Base-by-base conservation (phyloP, 2,329 filamentous ascomycete genomes). In the Metarhizium robertsii region DNA sequence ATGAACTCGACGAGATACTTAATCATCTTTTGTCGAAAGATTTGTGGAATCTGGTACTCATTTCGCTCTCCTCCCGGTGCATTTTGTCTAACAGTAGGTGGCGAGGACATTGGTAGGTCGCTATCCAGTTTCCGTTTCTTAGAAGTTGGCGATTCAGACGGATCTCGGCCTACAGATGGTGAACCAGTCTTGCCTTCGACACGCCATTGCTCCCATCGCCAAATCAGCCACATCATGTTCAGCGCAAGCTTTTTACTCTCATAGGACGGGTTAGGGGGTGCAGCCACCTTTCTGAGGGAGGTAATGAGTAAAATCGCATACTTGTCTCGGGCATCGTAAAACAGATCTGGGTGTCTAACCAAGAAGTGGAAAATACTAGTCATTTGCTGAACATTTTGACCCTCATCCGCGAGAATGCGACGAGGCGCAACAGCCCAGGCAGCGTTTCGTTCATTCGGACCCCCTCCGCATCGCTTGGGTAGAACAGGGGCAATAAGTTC, bases 331-430 rank as follows among this genome's bases (percentile, higher is more conserved):
- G 90, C 91, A 60, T 97, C 92, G 63, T 95, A 99, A 73, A 99
- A 99, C 4, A 99, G 76, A 64, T 94, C 87, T 0, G 92, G 88
- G 67, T 99, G 92, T 55, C 89, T 84, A 40, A 96, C 92, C 38
- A 99, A 78, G 72, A 99, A 99, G 65, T 96, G 88, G 75, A 96
- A 97, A 63, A 99, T 97, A 73, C 88, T 94, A 53, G 91, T 96
- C 74, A 97, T 87, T 72, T 97, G 94, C 70, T 95, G 92, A 50
- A 92, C 80, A 64, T 99, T 99, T 59, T 94, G 90, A 30, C 90
- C 92, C 70, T 99, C 94, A 67, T 99, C 95, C 3, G 90, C 86
- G 25, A 99, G 74, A 32, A 99, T 95, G 54, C 92, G 90, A 46
- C 92, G 84, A 34, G 94, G 92, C 61, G 92, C 89, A 60, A 90